phyloP scores from a whole-genome alignment of 2,329 filamentous ascomycete genomes.

The Sporothrix sp. region DNA sequence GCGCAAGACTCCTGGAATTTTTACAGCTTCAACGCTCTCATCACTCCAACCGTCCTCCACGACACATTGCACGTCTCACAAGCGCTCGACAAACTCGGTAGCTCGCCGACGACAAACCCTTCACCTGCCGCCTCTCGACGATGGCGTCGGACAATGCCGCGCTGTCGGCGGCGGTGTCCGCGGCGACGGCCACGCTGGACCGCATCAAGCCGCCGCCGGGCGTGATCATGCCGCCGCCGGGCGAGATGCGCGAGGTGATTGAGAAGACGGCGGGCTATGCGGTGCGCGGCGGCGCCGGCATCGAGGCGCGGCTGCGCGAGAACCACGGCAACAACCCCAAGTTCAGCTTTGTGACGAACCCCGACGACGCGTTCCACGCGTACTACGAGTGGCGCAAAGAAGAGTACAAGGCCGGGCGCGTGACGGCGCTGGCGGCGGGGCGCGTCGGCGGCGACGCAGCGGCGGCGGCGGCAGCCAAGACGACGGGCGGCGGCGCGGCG shows the following conservation, averaged over 20 bases:
- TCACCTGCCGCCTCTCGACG: not conserved
- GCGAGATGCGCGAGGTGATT: conserved; percentile 72
- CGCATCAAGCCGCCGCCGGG: conserved; percentile 70
- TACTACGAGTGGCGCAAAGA: conserved; percentile 87
- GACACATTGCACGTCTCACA: not conserved
- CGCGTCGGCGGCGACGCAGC: conserved; percentile 53
- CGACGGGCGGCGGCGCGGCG: conserved; percentile 27
- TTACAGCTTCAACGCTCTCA: not conserved
- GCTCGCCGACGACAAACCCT: not conserved
- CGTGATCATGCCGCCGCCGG: conserved; percentile 75
- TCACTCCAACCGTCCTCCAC: not conserved
- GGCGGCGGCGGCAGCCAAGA: conserved; percentile 14
- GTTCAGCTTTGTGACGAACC: conserved; percentile 79
- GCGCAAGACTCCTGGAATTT: conserved; percentile 1
- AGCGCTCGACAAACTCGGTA: not conserved
- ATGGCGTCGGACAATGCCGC: conserved; percentile 10
- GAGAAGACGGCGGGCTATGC: conserved; percentile 95
- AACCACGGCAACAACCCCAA: conserved; percentile 81
- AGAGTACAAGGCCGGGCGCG: conserved; percentile 76
- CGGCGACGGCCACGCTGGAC: conserved; percentile 42
- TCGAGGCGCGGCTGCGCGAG: conserved; percentile 76
- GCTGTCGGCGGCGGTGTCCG: conserved; percentile 38
- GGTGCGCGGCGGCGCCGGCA: conserved; percentile 54
- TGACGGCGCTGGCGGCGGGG: conserved; percentile 68
- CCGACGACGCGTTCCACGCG: conserved; percentile 70